Percentiles rank a stretch among this genome's conserved stretches.
phyloP scores from a whole-genome alignment of 2,329 filamentous ascomycete genomes.

The Hypoxylon sp. region DNA sequence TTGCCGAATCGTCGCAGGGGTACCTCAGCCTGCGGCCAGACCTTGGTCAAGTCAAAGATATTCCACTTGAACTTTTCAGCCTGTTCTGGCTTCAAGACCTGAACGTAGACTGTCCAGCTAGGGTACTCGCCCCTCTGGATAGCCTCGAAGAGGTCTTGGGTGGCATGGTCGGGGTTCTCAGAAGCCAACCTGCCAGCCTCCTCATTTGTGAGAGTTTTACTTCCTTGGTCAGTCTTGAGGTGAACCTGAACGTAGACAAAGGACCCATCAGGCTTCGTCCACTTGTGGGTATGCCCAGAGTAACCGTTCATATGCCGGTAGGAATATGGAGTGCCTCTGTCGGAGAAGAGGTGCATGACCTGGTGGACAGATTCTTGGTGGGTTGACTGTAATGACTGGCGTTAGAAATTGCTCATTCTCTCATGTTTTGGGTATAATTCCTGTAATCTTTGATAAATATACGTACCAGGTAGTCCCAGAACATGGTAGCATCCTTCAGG shows the following conservation, averaged over 20 bases:
- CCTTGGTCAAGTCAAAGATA: constrained; percentile 78
- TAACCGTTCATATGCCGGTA: constrained; percentile 78
- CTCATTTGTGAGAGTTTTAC: constrained; percentile 70
- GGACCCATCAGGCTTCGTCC: constrained; percentile 74
- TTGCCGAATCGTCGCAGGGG: constrained; percentile 73
- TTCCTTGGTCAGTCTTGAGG: constrained; percentile 73
- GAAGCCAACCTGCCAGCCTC: constrained; percentile 68
- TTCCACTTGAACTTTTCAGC: constrained; percentile 74
- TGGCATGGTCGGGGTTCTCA: constrained; percentile 73
- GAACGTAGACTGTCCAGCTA: constrained; percentile 74
- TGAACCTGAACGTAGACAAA: constrained; percentile 78
- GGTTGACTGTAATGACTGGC: constrained; percentile 55
- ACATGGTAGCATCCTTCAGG: constrained; percentile 75
- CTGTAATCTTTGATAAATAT: not conserved
- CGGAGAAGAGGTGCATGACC: constrained; percentile 76
- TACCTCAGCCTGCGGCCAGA: constrained; percentile 75
- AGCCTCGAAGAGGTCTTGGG: constrained; percentile 73
- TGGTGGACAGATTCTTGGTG: constrained; percentile 75
- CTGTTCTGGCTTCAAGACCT: constrained; percentile 73
- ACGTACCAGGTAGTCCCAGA: constrained; percentile 61
- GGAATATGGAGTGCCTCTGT: constrained; percentile 75
- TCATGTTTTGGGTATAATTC: not conserved
- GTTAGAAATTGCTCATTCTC: constrained; percentile 13
- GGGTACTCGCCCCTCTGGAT: constrained; percentile 73
- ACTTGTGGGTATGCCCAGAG: constrained; percentile 77